A percentile compares a stretch with the other conserved stretches of the same genome.
phyloP scores from a whole-genome alignment of 306 rosid genomes.

The Vigna reflexopilosa region DNA sequence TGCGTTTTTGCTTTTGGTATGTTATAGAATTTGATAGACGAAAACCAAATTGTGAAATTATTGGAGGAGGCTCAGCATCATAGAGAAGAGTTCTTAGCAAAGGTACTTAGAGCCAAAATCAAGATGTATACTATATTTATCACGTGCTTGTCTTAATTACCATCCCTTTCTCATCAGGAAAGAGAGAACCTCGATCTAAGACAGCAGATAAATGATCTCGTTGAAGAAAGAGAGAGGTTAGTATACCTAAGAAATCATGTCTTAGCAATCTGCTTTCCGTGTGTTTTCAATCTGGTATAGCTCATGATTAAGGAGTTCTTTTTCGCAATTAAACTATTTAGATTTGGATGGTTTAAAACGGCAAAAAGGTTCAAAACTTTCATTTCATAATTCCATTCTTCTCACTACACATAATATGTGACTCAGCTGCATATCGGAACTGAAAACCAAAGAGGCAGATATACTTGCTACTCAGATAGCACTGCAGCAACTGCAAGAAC shows the following conservation, averaged over 20 bases:
- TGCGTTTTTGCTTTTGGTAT: constrained; percentile 41
- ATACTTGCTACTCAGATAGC: constrained; percentile 64
- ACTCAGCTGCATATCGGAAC: constrained; percentile 66
- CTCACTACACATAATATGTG: constrained; percentile 37
- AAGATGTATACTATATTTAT: constrained; percentile 1
- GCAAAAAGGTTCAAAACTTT: constrained; percentile 8
- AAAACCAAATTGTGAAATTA: constrained; percentile 70
- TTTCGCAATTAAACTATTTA: constrained; percentile 16
- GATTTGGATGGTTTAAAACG: background rate
- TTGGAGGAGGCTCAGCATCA: constrained; percentile 77
- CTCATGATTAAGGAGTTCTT: constrained; percentile 30
- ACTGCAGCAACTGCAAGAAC: constrained; percentile 71
- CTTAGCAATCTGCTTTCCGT: constrained; percentile 31
- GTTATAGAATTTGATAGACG: constrained; percentile 73
- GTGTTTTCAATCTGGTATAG: constrained; percentile 34
- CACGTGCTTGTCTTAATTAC: constrained; percentile 16
- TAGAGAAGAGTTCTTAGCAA: constrained; percentile 63
- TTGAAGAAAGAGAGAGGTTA: constrained; percentile 85
- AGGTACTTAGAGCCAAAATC: constrained; percentile 54
- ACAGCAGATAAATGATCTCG: constrained; percentile 65
- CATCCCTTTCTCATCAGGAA: constrained; percentile 58
- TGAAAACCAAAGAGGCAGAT: constrained; percentile 68
- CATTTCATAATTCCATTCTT: constrained; percentile 1
- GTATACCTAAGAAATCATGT: constrained; percentile 33
- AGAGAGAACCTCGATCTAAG: constrained; percentile 64